These are phyloP conservation scores for Tardiomyces blankii DNA, from an alignment of 1,139 yeast species.

Conservation along the genomic window DNA sequence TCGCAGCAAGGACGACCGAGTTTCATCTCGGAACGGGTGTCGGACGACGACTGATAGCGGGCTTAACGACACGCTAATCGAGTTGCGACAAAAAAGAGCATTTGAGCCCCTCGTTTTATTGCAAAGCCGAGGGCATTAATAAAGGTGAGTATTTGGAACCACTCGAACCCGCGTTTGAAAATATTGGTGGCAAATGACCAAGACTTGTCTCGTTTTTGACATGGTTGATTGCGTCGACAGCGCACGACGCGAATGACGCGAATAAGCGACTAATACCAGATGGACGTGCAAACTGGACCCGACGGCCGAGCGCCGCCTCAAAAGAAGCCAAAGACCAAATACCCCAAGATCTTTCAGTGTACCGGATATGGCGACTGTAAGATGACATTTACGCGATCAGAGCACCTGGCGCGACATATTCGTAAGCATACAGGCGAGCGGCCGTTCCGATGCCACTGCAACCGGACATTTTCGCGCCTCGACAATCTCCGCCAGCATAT, in stretches of 20 bases:
- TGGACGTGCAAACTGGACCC: background rate
- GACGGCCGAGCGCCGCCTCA: slow-evolving; percentile 5
- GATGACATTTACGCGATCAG: slow-evolving; percentile 83
- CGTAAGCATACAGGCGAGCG: slow-evolving; percentile 93
- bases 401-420: slow-evolving; percentile 86
- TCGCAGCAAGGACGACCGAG: background rate
- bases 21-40: background rate
- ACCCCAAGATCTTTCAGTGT: slow-evolving; percentile 60
- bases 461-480: slow-evolving; percentile 67
- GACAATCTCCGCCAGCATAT: slow-evolving; percentile 89
- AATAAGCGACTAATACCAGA: background rate
- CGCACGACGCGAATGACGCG: too few species aligned
- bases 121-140: too few species aligned
- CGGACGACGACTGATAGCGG: too few species aligned
- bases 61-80: too few species aligned
- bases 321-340: slow-evolving; percentile 21
- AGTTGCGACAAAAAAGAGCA: too few species aligned
- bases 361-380: slow-evolving; percentile 77
- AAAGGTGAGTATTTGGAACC: too few species aligned
- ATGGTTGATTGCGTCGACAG: too few species aligned
- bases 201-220: too few species aligned
- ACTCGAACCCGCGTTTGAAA: too few species aligned
- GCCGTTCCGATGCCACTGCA: slow-evolving; percentile 85
- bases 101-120: too few species aligned
- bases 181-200: too few species aligned